These are phyloP conservation scores for Incumbomyces lentus DNA, from an alignment of 2,329 filamentous ascomycete species.

Conservation along the genomic window DNA sequence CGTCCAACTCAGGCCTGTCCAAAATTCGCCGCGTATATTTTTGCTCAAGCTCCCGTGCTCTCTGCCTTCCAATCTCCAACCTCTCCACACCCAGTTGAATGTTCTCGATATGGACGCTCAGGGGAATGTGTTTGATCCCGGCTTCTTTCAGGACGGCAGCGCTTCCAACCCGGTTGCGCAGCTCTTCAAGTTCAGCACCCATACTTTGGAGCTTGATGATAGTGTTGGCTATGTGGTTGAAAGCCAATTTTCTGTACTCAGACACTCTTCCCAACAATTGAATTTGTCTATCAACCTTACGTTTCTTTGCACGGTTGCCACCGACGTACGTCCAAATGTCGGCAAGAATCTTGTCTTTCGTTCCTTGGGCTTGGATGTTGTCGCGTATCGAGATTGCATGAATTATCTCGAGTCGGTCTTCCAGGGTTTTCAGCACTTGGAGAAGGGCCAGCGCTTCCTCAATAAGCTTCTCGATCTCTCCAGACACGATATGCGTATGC, in stretches of 20 bases:
- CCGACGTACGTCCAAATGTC: constrained; percentile 66
- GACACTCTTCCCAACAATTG: constrained; percentile 56
- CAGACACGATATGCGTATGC: constrained; percentile 59
- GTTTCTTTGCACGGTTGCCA: constrained; percentile 51
- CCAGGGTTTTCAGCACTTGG: constrained; percentile 54
- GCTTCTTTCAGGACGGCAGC: constrained; percentile 49
- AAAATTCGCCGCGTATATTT: constrained; percentile 46
- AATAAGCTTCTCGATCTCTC: constrained; percentile 59
- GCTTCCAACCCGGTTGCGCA: constrained; percentile 59
- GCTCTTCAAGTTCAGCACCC: constrained; percentile 56
- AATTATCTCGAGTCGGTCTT: constrained; percentile 60
- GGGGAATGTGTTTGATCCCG: constrained; percentile 44
- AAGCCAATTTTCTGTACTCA: constrained; percentile 53
- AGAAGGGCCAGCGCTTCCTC: constrained; percentile 60
- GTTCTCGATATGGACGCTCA: constrained; percentile 64
- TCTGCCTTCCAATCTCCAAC: constrained; percentile 53
- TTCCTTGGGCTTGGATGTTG: constrained; percentile 46
- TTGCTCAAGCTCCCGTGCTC: constrained; percentile 49
- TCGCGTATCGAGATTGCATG: constrained; percentile 58
- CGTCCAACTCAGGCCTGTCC: constrained; percentile 34
- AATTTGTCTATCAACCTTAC: constrained; percentile 54
- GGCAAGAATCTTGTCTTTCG: constrained; percentile 57
- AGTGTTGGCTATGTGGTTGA: constrained; percentile 57
- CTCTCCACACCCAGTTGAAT: constrained; percentile 64
- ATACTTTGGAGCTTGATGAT: constrained; percentile 66